Evolutionary conservation across 495 filamentous ascomycete species (phyloP).

Genomic region (Filosporella fistucella): DNA sequence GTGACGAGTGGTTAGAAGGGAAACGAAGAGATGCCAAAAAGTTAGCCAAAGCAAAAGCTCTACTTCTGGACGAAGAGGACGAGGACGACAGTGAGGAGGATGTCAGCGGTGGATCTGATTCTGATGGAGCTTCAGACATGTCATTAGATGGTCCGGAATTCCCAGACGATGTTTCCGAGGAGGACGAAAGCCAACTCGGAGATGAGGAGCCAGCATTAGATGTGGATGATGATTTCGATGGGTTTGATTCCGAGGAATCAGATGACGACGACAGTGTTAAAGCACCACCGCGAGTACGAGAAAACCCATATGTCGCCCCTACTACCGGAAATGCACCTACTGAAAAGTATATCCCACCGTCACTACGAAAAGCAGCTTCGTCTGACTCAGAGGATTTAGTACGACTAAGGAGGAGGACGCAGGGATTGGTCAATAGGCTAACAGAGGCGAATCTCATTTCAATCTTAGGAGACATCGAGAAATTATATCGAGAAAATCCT

Average conservation of each 20-base stretch:
- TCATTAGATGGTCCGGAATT: slow-evolving; percentile 17
- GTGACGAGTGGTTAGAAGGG: slow-evolving; percentile 44
- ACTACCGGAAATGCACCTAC: slow-evolving; percentile 24
- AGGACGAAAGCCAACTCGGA: slow-evolving; percentile 26
- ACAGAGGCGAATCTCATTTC: slow-evolving; percentile 84
- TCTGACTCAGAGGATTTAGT: slow-evolving; percentile 63
- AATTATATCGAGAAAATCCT: slow-evolving; percentile 74
- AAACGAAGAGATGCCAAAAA: slow-evolving; percentile 40
- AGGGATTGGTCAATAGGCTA: slow-evolving; percentile 87
- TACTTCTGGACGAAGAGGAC: slow-evolving; percentile 23
- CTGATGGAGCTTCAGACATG: slow-evolving; percentile 18
- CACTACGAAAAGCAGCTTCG: slow-evolving; percentile 58
- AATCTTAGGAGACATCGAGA: slow-evolving; percentile 75
- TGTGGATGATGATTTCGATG: slow-evolving; percentile 27
- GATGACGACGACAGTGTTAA: slow-evolving; percentile 2
- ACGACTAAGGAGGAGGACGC: slow-evolving; percentile 70
- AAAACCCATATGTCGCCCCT: slow-evolving; percentile 50
- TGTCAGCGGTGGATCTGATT: slow-evolving; percentile 24
- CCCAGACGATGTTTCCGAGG: slow-evolving; percentile 23
- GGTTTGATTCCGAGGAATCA: not conserved
- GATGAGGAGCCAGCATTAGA: slow-evolving; percentile 25
- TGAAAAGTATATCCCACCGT: slow-evolving; percentile 82
- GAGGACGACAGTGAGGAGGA: slow-evolving; percentile 23
- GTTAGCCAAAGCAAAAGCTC: not conserved
- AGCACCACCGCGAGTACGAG: slow-evolving; percentile 30